Conservation (phyloP, 2,329 filamentous ascomycete species). For the Arthrobotrys sinensis region DNA sequence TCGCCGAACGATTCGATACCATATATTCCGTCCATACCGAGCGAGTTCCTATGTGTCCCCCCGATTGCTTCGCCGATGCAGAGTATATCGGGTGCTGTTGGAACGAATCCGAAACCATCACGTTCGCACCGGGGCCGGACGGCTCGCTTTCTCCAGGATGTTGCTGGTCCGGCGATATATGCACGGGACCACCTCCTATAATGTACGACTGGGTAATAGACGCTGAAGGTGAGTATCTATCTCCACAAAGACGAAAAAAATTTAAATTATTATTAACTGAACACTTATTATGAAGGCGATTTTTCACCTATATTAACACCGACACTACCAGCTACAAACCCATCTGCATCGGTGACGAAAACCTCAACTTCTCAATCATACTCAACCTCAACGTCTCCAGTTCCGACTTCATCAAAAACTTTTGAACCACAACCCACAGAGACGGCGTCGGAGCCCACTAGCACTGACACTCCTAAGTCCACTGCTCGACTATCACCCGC, state of each 20-base stretch:
- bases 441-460: no score
- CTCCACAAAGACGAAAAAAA: no score
- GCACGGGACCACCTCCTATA: not conserved
- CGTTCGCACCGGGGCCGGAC: not conserved
- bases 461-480: no score
- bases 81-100: constrained; percentile 7
- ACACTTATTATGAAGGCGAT: not conserved
- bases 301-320: no score
- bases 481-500: no score
- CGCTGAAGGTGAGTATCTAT: not conserved
- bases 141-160: not conserved
- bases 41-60: not conserved
- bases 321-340: no score
- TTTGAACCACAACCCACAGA: no score
- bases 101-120: not conserved
- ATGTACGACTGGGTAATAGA: constrained; percentile 8
- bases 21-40: constrained; percentile 14
- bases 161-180: not conserved
- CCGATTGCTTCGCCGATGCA: not conserved
- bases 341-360: no score
- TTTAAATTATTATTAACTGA: no score
- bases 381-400: no score
- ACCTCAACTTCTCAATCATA: no score
- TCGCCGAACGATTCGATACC: not conserved
- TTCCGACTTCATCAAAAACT: no score